These are phyloP conservation scores for Cyberlindnera veronae DNA, from an alignment of 805 yeast genomes.

Conservation along the genomic window DNA sequence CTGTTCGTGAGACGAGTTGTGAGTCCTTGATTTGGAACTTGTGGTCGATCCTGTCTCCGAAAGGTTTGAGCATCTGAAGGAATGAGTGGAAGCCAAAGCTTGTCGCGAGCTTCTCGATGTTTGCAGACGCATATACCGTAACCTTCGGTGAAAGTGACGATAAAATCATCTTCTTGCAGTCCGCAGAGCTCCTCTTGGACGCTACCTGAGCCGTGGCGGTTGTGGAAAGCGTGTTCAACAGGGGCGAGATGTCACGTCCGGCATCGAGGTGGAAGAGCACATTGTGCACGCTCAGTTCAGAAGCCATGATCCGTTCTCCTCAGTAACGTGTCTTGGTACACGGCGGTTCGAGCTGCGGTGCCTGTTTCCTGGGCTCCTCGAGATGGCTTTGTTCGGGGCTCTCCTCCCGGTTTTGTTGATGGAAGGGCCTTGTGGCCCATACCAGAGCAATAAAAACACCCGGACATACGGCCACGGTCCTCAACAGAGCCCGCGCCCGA, in stretches of 20 bases:
- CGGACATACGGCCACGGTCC: too few relatives aligned
- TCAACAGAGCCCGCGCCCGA: too few relatives aligned
- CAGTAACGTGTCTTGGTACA: too few relatives aligned
- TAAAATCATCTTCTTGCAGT: slow-evolving; percentile 26
- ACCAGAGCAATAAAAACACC: too few relatives aligned
- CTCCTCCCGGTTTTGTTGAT: too few relatives aligned
- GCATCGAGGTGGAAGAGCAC: slow-evolving; percentile 19
- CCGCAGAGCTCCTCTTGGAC: slow-evolving; percentile 22
- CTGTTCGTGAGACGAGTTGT: slow-evolving; percentile 45
- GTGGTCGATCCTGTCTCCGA: slow-evolving; percentile 51
- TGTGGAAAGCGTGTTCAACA: slow-evolving; percentile 10
- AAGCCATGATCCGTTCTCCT: slow-evolving; percentile 19
- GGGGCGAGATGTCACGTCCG: slow-evolving; percentile 16
- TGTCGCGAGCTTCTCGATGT: slow-evolving; percentile 43
- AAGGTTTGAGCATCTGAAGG: slow-evolving; percentile 49
- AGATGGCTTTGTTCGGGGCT: too few relatives aligned
- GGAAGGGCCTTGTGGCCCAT: too few relatives aligned
- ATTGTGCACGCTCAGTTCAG: slow-evolving; percentile 15
- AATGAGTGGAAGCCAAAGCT: slow-evolving; percentile 39
- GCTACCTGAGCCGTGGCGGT: slow-evolving; percentile 5
- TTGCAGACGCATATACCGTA: slow-evolving; percentile 45
- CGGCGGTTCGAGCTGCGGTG: not conserved
- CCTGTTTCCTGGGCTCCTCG: not conserved
- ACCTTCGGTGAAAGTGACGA: slow-evolving; percentile 52
- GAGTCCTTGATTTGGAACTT: slow-evolving; percentile 48